phyloP scores from a whole-genome alignment of 2,329 filamentous ascomycete genomes.

The Aspergillus arachidicola region DNA sequence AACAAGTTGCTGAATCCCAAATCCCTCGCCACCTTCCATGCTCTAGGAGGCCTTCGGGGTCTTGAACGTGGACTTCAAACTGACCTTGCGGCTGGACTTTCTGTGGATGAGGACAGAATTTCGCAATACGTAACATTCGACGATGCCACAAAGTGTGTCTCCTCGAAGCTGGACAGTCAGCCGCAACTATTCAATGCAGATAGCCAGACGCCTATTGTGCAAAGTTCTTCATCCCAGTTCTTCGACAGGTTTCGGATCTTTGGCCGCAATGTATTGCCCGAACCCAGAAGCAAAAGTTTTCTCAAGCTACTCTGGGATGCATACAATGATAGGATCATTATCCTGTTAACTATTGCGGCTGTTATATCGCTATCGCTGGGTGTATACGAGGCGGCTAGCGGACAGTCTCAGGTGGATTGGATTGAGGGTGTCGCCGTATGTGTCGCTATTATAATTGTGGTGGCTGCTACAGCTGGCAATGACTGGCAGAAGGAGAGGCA shows the following conservation, averaged over 20 bases:
- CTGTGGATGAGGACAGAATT: conserved; percentile 63
- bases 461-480: conserved; percentile 70
- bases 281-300: conserved; percentile 67
- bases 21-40: conserved; percentile 70
- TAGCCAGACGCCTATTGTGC: not conserved
- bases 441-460: conserved; percentile 73
- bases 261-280: conserved; percentile 65
- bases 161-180: not conserved
- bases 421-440: conserved; percentile 78
- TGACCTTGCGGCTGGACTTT: conserved; percentile 64
- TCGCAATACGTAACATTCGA: conserved; percentile 16
- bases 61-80: conserved; percentile 71
- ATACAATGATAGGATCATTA: conserved; percentile 75
- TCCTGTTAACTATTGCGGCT: conserved; percentile 68
- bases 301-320: conserved; percentile 71
- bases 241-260: conserved; percentile 68
- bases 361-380: conserved; percentile 70
- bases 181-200: not conserved
- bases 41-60: conserved; percentile 69
- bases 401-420: conserved; percentile 66
- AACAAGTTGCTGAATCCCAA: conserved; percentile 78
- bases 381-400: conserved; percentile 65
- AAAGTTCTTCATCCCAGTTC: conserved; percentile 44
- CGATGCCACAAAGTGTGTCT: not conserved
- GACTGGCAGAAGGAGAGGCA: conserved; percentile 79